These are phyloP conservation scores for Stemphylium beticola DNA, from an alignment of 2,329 filamentous ascomycete species.

Conservation along the genomic window DNA sequence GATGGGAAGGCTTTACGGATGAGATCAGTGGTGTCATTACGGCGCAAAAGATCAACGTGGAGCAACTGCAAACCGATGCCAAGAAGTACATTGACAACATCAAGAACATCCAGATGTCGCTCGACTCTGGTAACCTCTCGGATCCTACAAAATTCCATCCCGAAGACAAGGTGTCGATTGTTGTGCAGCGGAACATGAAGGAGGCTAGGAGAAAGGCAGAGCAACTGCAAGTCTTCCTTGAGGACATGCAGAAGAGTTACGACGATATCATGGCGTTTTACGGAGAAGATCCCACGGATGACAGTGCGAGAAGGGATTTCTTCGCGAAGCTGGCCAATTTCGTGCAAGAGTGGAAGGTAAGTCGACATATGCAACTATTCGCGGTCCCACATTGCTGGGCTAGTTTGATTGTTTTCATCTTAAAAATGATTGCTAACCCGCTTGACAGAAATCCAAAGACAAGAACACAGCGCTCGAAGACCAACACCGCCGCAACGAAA, in stretches of 20 bases:
- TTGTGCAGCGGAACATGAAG: conserved; percentile 95
- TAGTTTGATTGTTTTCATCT: background rate
- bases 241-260: conserved; percentile 89
- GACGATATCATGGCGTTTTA: conserved; percentile 97
- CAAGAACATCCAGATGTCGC: conserved; percentile 87
- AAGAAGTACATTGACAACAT: conserved; percentile 94
- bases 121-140: conserved; percentile 92
- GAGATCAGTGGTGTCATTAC: conserved; percentile 82
- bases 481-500: conserved; percentile 81
- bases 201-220: conserved; percentile 94
- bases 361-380: conserved; percentile 26
- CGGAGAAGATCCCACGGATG: conserved; percentile 89
- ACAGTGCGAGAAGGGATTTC: conserved; percentile 93
- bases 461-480: conserved; percentile 91
- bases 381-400: background rate
- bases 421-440: conserved; percentile 6
- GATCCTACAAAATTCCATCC: conserved; percentile 98
- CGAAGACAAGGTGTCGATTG: conserved; percentile 89
- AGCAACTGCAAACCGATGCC: conserved; percentile 85
- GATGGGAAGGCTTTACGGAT: conserved; percentile 87
- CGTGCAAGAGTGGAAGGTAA: conserved; percentile 85
- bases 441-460: conserved; percentile 76
- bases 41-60: conserved; percentile 91
- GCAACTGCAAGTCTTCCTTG: conserved; percentile 90
- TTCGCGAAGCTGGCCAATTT: conserved; percentile 92